These are phyloP conservation scores for Nakaseomyces bracarensis DNA, from an alignment of 1,139 yeast genomes.

Conservation along the genomic window DNA sequence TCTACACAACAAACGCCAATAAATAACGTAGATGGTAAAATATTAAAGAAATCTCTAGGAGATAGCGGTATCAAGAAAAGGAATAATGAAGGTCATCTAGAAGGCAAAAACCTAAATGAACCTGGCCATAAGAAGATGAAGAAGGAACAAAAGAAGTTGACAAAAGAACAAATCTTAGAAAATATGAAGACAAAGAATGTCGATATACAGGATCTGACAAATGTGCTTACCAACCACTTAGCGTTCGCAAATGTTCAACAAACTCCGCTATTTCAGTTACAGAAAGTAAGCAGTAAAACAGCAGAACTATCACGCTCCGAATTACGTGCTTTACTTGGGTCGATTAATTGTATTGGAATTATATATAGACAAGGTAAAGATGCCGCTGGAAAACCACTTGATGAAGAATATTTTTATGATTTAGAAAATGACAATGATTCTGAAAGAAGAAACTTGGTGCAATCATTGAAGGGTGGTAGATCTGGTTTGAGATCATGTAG, in stretches of 20 bases:
- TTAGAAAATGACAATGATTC: constrained; percentile 71
- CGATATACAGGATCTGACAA: constrained; percentile 40
- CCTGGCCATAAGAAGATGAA: constrained; percentile 3
- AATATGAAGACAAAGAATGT: constrained; percentile 8
- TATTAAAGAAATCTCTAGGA: constrained; percentile 1
- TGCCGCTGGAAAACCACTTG: constrained; percentile 91
- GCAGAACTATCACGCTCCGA: constrained; percentile 40
- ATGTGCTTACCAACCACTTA: constrained; percentile 69
- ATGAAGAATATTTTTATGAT: constrained; percentile 86
- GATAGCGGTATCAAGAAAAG: background rate
- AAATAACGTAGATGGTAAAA: background rate
- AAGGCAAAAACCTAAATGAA: background rate
- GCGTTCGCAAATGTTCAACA: constrained; percentile 86
- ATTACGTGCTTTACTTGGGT: constrained; percentile 36
- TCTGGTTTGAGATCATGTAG: constrained; percentile 81
- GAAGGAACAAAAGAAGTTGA: constrained; percentile 3
- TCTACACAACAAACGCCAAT: background rate
- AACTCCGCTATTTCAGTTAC: constrained; percentile 67
- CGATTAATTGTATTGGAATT: constrained; percentile 57
- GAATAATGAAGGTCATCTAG: background rate
- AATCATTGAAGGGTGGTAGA: constrained; percentile 69
- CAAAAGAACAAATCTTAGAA: constrained; percentile 8
- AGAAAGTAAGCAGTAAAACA: constrained; percentile 47
- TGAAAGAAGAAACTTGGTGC: constrained; percentile 61
- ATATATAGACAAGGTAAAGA: constrained; percentile 86